phyloP scores from a whole-genome alignment of 2,329 filamentous ascomycete species.

The Fusarium buxicola region DNA sequence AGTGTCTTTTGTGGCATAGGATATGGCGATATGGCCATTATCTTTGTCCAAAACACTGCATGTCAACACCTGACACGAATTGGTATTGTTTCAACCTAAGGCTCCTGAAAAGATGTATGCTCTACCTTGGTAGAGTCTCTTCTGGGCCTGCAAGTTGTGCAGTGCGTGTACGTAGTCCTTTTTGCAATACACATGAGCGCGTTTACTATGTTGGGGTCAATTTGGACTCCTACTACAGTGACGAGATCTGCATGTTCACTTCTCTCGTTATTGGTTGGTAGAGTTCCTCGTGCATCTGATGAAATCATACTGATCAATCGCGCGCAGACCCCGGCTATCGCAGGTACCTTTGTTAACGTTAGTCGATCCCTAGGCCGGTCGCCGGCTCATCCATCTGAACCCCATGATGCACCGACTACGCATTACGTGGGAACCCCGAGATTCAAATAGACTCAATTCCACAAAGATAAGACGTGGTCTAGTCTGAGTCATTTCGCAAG shows the following conservation, averaged over 20 bases:
- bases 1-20: too few relatives aligned
- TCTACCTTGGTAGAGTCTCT: too few relatives aligned
- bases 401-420: slow-evolving; percentile 22
- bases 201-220: neutral
- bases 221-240: neutral
- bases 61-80: too few relatives aligned
- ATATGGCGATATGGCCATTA: too few relatives aligned
- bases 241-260: neutral
- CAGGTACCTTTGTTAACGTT: neutral
- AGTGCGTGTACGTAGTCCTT: slow-evolving; percentile 6
- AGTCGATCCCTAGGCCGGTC: slow-evolving; percentile 12
- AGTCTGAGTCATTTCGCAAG: slow-evolving; percentile 6
- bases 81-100: too few relatives aligned
- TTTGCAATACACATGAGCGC: neutral
- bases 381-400: slow-evolving; percentile 9
- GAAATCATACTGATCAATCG: slow-evolving; percentile 22
- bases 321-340: slow-evolving; percentile 5
- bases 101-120: too few relatives aligned
- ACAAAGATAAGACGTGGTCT: slow-evolving; percentile 2
- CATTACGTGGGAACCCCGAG: neutral
- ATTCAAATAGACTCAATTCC: neutral
- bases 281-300: slow-evolving; percentile 8
- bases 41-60: too few relatives aligned
- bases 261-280: slow-evolving; percentile 11
- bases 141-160: too few relatives aligned